Evolutionary conservation across 805 yeast species (phyloP), one percentile per base, ranked within the genome.

Genomic region (Yarrowia alimentaria): DNA sequence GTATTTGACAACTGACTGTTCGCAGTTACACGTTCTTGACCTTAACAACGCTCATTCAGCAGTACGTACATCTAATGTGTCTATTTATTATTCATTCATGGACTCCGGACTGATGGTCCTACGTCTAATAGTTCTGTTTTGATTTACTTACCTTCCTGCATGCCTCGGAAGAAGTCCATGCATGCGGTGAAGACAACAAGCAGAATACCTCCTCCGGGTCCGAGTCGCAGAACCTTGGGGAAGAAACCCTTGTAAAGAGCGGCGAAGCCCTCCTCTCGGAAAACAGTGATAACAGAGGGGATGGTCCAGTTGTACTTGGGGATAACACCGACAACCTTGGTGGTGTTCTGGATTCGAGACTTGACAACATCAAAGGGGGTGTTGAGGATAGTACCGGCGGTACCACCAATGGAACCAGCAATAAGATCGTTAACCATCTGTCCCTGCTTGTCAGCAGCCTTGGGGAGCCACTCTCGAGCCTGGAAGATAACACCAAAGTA

Each of bases 181-280:
- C 90, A 81, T 18, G 88, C 75, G 34, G 96, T 88, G 76, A 89
- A 93, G n/a, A 93, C 99, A 42, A 93, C 98, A 66, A 93, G 77
- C 63, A 93, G 73, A 59, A 93, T 89, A 74, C 99, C 99, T 68
- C 99, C 99, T 64, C 99, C 99, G 55, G 99, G 99, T 40, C 98
- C 99, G 59, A 93, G 76, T 78, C 99, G 83, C 64, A 93, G 75
- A 10, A 93, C 97, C 75, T 93, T 93, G 59, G 99, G 99, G 57
- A 90, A 66, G 78, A 93, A 91, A 31, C 99, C 99, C 73, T 90
- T 91, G 71, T 90, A 91, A 54, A 93, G 77, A 6, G 98, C 96
- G 42, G 71, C 73, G 61, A 88, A 78, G 22, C 99, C 99, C 75
- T 93, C 99, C 70, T 91, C 98, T 65, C 74, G 79, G 61, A 81